A percentile compares a stretch with the other conserved stretches of the same genome.
Evolutionary conservation across 1,284 basidiomycete species (phyloP).

Genomic region (Volvariella volvacea): DNA sequence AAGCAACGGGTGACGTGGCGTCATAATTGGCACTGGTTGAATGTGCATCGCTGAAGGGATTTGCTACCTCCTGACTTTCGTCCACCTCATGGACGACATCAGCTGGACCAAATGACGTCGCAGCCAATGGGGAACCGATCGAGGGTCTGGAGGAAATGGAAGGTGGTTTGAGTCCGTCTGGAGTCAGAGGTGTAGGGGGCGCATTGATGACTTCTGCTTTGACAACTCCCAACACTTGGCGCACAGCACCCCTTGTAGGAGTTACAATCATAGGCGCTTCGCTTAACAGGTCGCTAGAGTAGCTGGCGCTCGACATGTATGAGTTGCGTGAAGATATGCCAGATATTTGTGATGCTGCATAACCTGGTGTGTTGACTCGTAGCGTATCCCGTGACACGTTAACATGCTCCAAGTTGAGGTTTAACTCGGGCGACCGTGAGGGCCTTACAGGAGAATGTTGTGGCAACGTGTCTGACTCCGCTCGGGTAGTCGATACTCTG

Average conservation of each 20-base stretch:
- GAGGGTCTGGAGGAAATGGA: constrained; percentile 33
- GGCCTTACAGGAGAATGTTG: constrained; percentile 48
- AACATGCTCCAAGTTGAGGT: constrained; percentile 57
- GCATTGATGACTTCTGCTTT: constrained; percentile 74
- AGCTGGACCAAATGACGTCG: constrained; percentile 64
- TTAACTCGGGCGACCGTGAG: constrained; percentile 50
- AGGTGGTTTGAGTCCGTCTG: constrained; percentile 31
- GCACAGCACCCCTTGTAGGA: constrained; percentile 52
- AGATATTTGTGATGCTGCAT: constrained; percentile 48
- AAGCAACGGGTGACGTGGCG: constrained; percentile 31
- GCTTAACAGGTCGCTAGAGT: constrained; percentile 68
- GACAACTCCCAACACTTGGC: constrained; percentile 67
- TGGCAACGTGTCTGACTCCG: constrained; percentile 21
- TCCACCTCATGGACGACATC: constrained; percentile 52
- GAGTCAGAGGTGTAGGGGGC: background rate
- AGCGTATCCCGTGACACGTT: constrained; percentile 51
- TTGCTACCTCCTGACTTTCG: constrained; percentile 30
- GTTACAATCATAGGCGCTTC: constrained; percentile 79
- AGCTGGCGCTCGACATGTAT: constrained; percentile 67
- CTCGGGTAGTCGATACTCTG: constrained; percentile 19
- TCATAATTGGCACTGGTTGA: constrained; percentile 28
- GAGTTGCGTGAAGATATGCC: constrained; percentile 58
- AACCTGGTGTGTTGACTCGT: constrained; percentile 24
- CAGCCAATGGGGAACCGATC: constrained; percentile 59
- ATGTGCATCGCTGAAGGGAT: constrained; percentile 66